phyloP scores from a whole-genome alignment of 2,329 filamentous ascomycete genomes.

The Trichophyton mentagrophytes region DNA sequence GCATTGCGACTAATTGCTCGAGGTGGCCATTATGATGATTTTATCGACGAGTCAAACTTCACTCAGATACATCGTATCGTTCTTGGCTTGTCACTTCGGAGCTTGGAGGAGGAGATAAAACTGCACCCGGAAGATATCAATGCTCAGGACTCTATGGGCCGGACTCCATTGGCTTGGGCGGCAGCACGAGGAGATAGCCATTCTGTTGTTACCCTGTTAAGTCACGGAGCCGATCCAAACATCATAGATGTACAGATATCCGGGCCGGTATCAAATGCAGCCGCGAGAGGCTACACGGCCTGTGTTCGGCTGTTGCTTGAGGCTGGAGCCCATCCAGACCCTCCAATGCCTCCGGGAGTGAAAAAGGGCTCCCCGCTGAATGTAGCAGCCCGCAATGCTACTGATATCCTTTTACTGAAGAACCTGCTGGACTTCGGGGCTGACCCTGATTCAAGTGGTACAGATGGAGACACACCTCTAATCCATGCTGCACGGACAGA shows the following conservation, averaged over 20 bases:
- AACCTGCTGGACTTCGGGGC: conserved; percentile 23
- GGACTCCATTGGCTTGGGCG: conserved; percentile 19
- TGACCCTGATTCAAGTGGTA: conserved; percentile 18
- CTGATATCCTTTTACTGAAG: conserved; percentile 20
- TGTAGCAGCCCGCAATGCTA: conserved; percentile 21
- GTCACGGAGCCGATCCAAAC: conserved; percentile 18
- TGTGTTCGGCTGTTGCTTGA: conserved; percentile 19
- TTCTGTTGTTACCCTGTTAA: conserved; percentile 15
- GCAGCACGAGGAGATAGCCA: conserved; percentile 17
- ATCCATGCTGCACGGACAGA: conserved; percentile 23
- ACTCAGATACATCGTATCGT: conserved; percentile 17
- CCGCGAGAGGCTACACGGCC: conserved; percentile 13
- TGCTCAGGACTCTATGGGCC: conserved; percentile 16
- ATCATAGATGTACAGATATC: conserved; percentile 16
- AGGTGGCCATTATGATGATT: conserved; percentile 14
- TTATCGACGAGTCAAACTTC: conserved; percentile 17
- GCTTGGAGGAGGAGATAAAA: conserved; percentile 14
- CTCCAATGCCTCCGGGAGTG: conserved; percentile 16
- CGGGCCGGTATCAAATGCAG: conserved; percentile 16
- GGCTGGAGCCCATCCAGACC: conserved; percentile 20
- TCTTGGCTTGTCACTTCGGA: conserved; percentile 15
- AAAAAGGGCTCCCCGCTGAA: conserved; percentile 22
- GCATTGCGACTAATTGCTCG: conserved; percentile 12
- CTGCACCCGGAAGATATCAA: conserved; percentile 15
- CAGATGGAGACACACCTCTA: conserved; percentile 22